Base-by-base conservation (phyloP, 768 basidiomycete genomes). In the Xerocomellus chrysenteron region DNA sequence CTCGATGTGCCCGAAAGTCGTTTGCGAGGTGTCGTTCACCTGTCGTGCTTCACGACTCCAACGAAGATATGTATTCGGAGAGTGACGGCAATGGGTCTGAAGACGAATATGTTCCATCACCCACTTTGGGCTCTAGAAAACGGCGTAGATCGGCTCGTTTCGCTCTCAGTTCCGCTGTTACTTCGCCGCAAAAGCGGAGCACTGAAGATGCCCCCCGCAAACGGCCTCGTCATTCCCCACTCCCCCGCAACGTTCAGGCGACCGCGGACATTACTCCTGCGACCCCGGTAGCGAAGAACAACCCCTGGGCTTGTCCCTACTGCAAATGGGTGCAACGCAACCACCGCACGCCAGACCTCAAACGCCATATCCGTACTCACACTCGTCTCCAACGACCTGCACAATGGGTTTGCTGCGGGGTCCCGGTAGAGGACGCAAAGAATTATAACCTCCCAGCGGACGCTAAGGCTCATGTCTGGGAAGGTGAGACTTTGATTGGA, bases 331-430 rank as follows among this genome's bases (percentile, higher is more conserved):
- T 75, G 33, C 81, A 81, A 61, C 65, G 59, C 37, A 83, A 81
- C 69, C 71, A 73, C 40, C 81, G 85, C 26, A 65, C 78, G 32
- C 82, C 84, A 11, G 85, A 87, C 62, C 80, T 82, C 65, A 79
- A 78, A 65, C 79, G 85, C 24, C 85, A 87, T 65, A 65, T 86
- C 42, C 74, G 69, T 43, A 83, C 83, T 2, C 85, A 85, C 47
- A 74, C 73, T 33, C 75, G 73, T 48, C 66, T 65, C 45, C 56
- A 63, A 43, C 68, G 73, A 9, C 73, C 73, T 28, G 69, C 73
- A 7, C 73, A 68, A 41, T 76, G 74, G 73, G 66, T 76, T 12
- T 75, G 75, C 54, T 74, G 72, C n/a, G 74, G 74, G 12, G 58
- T 75, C 7, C 65, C 68, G 32, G 9, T 68, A 6, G 56, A 64